Evolutionary conservation across 768 basidiomycete genomes (phyloP), one percentile per base, ranked within the genome.

Genomic region (Glaciozyma martinii): DNA sequence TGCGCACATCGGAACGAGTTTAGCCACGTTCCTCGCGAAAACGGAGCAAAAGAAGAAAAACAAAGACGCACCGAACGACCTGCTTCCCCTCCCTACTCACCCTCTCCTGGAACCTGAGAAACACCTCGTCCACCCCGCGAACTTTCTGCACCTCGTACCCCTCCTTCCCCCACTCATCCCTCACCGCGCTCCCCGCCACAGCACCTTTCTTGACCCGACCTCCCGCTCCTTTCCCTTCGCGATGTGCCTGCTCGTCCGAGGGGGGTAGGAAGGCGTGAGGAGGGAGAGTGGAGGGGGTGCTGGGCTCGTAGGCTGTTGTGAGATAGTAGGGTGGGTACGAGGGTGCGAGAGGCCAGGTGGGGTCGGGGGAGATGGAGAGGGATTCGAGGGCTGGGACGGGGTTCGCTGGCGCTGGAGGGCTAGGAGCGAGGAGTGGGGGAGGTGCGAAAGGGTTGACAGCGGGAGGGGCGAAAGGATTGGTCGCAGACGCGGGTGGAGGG

Each of bases 91-190:
- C 85, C 66, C 82, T 80, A 47, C 77, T 80, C 16, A 90, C 82
- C 42, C 90, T 80, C 72, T 84, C 83, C 59, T 83, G 84, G 74
- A 95, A 98, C 23, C 83, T 81, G 71, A 92, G 87, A 75, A 98
- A 97, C 5, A 90, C 83, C 61, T 85, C 84, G 76, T 97, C 93
- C 50, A 89, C 80, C 7, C 74, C 74, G 53, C 86, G 80, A 56
- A 87, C 73, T 19, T 87, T 86, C 73, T 87, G 85, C 53, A 72
- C 71, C 77, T 92, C 91, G 74, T 89, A 94, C 25, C 81, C 79
- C 75, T 94, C 91, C 8, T 82, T 77, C 16, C 79, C 76, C 89
- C 86, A 88, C 21, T 77, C 72, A 27, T 72, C 74, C 52, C 62
- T 65, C 62, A 70, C 71, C n/a, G 64, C 71, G 76, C 76, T 30